Evolutionary conservation across 176 grass and related monocot species (phyloP), one percentile per base, ranked within the genome.

Genomic region (barley (Hordeum vulgare)): DNA sequence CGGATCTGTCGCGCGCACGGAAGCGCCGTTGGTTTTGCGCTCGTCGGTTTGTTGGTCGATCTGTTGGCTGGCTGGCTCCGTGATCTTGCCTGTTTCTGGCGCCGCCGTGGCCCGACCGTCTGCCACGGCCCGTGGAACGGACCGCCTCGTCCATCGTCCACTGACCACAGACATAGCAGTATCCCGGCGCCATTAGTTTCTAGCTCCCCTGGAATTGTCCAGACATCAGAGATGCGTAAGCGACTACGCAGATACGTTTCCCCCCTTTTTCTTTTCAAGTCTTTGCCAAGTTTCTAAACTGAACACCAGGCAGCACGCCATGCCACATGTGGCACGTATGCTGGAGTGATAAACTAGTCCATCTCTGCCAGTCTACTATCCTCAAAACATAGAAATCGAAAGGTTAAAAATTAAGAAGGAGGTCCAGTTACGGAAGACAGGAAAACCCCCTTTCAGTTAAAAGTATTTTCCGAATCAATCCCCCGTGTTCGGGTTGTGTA

Each of bases 41-140:
- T 28, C 21, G 60, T 23, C 57, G 24, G 39, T 24, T 45, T 18
- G 47, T 29, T 74, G 8, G 37, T 49, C 28, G 5, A 63, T 70
- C 76, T 51, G 76, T 73, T 80, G 64, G 75, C 57, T 80, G 64
- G 75, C 57, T 73, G 65, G 33, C 65, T 37, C 34, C 0, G 36
- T 12, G 20, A 40, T 66, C 77, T 12, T 59, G 1, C 24, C 42
- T 53, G 85, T 66, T 81, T 68, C 39, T 68, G 51, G 14, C 36
- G 34, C 58, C 85, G 51, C 12, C 6, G 39, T 21, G 13, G 75
- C 31, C 31, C 31, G 31, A 4, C 31, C 31, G 31, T 18, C 47
- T 18, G 11, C 27, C 23, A 40, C 76, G 65, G 2, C 33, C 82
- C 9, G 29, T 71, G 40, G 83, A 47, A 33, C 39, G 51, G 49